Percentiles rank a stretch among this genome's conserved stretches.
These are phyloP conservation scores for Sporisorium reilianum DNA, from an alignment of 1,284 basidiomycete genomes.

Conservation along the genomic window DNA sequence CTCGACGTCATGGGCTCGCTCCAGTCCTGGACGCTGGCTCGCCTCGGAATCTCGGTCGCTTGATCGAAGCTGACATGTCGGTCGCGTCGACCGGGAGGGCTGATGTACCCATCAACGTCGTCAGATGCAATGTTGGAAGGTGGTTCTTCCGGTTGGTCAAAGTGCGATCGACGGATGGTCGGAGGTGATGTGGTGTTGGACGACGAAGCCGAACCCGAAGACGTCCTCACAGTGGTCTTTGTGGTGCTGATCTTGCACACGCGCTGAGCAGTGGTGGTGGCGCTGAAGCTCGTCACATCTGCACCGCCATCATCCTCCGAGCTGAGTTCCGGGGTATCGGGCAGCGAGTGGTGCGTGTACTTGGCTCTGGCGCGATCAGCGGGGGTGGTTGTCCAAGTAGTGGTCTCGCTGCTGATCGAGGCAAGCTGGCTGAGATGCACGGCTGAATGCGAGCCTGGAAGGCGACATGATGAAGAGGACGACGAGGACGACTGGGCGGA, in stretches of 20 bases:
- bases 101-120: slow-evolving; percentile 2
- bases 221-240: slow-evolving; percentile 20
- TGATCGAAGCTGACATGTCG: slow-evolving; percentile 50
- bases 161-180: slow-evolving; percentile 40
- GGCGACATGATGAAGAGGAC: slow-evolving; percentile 12
- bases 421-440: slow-evolving; percentile 26
- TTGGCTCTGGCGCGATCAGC: slow-evolving; percentile 13
- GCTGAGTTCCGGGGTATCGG: slow-evolving; percentile 52
- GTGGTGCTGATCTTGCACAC: slow-evolving; percentile 36
- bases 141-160: slow-evolving; percentile 37
- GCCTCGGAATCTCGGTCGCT: slow-evolving; percentile 14
- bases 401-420: not conserved
- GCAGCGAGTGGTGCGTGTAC: slow-evolving; percentile 19
- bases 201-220: slow-evolving; percentile 17
- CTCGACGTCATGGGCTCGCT: slow-evolving; percentile 21
- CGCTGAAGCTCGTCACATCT: slow-evolving; percentile 30
- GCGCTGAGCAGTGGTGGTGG: slow-evolving; percentile 29
- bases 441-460: slow-evolving; percentile 31
- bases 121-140: slow-evolving; percentile 10
- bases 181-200: slow-evolving; percentile 26
- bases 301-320: slow-evolving; percentile 47
- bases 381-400: slow-evolving; percentile 8
- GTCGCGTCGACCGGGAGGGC: slow-evolving; percentile 12
- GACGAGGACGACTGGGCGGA: slow-evolving; percentile 6
- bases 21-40: slow-evolving; percentile 19